Base-by-base conservation (phyloP, 2,329 filamentous ascomycete species). In the Fusarium chaquense region DNA sequence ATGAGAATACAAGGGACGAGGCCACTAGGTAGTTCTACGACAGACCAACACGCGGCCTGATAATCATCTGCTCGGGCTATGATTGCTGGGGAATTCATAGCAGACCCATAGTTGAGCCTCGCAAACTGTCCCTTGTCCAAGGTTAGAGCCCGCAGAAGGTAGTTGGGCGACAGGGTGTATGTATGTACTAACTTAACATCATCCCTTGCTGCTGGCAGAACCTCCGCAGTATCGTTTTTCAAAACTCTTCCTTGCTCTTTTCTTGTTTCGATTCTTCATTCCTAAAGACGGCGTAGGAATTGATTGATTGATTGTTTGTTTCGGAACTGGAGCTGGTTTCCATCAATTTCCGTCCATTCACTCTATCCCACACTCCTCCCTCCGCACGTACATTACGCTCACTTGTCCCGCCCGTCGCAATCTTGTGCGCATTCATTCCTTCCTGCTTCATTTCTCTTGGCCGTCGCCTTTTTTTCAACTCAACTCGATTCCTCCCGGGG, bases 61-160 rank as follows among this genome's bases (percentile, higher is more conserved):
- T 55, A 36, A 59, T 49, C 58, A 70, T 68, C 50, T 70, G 20
- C 51, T 54, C 28, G 50, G 47, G 30, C 53, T 55, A 38, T 71
- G 67, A 70, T 71, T 71, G 63, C 67, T 68, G 67, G 67, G 67
- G 67, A 70, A 70, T 70, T 70, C 58, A 30, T 38, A 47, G 22
- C 35, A 30, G 63, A 44, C 54, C 67, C 59, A 54, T 58, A 20
- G 36, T 40, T 40, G 58, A 44, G 44, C 45, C 50, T 47, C 46
- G 46, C 40, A 63, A 54, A 40, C 52, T 38, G 28, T 43, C 57
- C 67, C 67, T 55, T 55, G 51, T 24, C 32, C 36, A 30, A 28
- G 22, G 38, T 38, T 18, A 28, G 26, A 26, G 26, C 26, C 26
- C 26, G 26, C 26, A 26, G 26, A 26, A 7, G 24, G 5, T 26